Evolutionary conservation across 306 rosid species (phyloP).

Genomic region (Senna siamea): DNA sequence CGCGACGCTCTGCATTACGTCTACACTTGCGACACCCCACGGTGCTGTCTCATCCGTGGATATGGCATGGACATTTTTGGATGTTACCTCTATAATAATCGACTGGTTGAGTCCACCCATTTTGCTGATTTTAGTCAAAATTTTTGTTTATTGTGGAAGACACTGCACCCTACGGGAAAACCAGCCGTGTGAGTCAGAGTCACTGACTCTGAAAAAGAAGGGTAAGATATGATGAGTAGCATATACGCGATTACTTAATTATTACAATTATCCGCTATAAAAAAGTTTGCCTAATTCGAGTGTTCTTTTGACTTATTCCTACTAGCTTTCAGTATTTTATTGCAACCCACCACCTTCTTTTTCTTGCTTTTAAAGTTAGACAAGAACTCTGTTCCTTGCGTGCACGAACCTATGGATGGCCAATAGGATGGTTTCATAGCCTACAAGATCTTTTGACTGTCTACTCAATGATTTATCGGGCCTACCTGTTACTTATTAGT

Average conservation of each 20-base stretch:
- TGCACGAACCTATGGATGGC: background rate
- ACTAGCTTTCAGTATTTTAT: background rate
- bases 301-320: background rate
- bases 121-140: background rate
- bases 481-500: no score
- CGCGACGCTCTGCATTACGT: background rate
- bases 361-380: background rate
- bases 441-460: no score
- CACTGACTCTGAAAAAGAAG: background rate
- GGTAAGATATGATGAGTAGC: background rate
- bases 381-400: background rate
- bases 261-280: background rate
- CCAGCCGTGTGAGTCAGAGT: no score
- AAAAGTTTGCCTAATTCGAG: background rate
- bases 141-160: background rate
- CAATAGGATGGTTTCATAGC: no score
- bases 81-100: background rate
- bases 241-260: background rate
- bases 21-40: background rate
- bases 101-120: background rate
- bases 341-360: background rate
- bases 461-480: no score
- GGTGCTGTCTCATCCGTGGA: background rate
- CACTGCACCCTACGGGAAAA: background rate
- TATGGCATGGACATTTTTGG: background rate